Conservation (phyloP, 345 rosid species). For the Eucalyptus melliodora region DNA sequence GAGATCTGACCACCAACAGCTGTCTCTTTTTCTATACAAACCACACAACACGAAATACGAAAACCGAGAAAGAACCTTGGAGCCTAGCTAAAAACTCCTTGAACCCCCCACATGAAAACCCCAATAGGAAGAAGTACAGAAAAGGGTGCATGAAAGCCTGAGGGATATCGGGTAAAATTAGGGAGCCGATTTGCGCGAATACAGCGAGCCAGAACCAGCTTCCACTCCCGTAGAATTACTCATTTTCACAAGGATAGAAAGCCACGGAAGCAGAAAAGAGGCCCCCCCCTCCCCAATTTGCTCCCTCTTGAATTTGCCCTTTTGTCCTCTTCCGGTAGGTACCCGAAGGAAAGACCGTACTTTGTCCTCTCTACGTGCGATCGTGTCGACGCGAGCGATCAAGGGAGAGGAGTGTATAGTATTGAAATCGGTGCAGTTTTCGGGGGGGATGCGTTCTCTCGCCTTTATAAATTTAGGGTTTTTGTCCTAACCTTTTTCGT, state of each 20-base stretch:
- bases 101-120: too few species aligned
- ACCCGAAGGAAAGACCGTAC: background rate
- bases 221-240: background rate
- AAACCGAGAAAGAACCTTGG: background rate
- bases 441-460: background rate
- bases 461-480: background rate
- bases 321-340: background rate
- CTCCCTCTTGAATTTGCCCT: background rate
- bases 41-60: background rate
- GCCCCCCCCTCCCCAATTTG: background rate
- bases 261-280: background rate
- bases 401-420: background rate
- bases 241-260: background rate
- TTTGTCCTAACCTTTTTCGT: background rate
- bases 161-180: background rate
- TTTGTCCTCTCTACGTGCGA: background rate
- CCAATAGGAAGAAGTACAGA: background rate
- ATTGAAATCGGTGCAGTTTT: background rate
- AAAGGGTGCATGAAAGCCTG: background rate
- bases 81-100: background rate
- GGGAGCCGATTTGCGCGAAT: background rate
- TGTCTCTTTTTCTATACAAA: background rate
- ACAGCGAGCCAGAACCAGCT: background rate
- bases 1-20: background rate
- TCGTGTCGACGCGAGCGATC: background rate